These are phyloP conservation scores for Microdochium bolleyi DNA, from an alignment of 2,329 filamentous ascomycete genomes.

Conservation along the genomic window DNA sequence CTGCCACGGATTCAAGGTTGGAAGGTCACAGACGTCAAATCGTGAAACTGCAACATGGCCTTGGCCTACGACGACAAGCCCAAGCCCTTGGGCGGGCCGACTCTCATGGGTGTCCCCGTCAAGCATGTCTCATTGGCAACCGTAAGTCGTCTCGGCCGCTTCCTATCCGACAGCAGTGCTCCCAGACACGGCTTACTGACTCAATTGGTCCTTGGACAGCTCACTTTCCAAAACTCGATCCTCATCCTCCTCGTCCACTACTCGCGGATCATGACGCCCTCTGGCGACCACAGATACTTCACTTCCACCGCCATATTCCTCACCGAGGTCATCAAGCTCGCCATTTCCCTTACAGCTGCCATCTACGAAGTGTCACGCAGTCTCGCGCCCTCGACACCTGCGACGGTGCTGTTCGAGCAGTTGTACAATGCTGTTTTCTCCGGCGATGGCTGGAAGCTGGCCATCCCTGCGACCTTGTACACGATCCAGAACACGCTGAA, in stretches of 20 bases:
- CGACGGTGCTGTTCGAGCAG: conserved; percentile 71
- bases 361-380: conserved; percentile 79
- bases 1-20: too few species aligned
- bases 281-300: conserved; percentile 79
- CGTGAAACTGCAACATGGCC: not conserved
- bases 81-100: not conserved
- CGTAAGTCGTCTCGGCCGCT: not conserved
- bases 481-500: conserved; percentile 91
- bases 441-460: conserved; percentile 90
- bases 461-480: conserved; percentile 80
- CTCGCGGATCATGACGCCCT: conserved; percentile 83
- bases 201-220: conserved; percentile 32
- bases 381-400: conserved; percentile 70
- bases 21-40: too few species aligned
- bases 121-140: not conserved
- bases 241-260: conserved; percentile 87
- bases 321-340: conserved; percentile 85
- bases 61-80: not conserved
- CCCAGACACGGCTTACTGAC: not conserved
- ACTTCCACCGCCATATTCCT: conserved; percentile 91
- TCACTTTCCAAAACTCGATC: conserved; percentile 73
- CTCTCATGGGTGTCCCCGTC: not conserved
- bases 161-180: not conserved
- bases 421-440: conserved; percentile 77
- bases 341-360: conserved; percentile 77